Evolutionary conservation across 108 stramenopile species (phyloP).

Genomic region (Fistulifera pelliculosa): DNA sequence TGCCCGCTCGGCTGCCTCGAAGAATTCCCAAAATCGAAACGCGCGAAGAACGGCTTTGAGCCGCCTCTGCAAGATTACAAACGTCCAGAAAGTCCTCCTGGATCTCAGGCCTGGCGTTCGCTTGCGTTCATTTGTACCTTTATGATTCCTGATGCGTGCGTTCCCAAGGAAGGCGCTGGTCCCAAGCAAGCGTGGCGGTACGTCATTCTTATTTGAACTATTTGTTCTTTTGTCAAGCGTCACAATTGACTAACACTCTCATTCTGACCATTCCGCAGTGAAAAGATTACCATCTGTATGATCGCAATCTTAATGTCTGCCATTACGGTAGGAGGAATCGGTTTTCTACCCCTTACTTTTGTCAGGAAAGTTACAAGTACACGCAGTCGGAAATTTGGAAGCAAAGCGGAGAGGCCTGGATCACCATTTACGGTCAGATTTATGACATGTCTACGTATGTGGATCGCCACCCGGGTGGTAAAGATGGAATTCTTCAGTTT

Average conservation of each 20-base stretch:
- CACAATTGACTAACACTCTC: conserved; percentile 20
- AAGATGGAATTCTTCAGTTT: conserved; percentile 36
- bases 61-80: conserved; percentile 1
- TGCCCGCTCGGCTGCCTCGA: no score
- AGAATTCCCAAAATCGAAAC: no score
- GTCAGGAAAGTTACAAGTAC: not conserved
- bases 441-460: conserved; percentile 46
- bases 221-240: not conserved
- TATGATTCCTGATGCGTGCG: conserved; percentile 24
- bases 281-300: conserved; percentile 16
- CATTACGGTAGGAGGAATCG: conserved; percentile 5
- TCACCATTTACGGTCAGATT: conserved; percentile 30
- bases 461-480: conserved; percentile 43
- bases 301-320: conserved; percentile 22
- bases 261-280: conserved; percentile 37
- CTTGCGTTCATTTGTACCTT: conserved; percentile 31
- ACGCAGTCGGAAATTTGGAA: not conserved
- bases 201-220: conserved; percentile 24
- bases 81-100: conserved; percentile 1
- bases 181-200: conserved; percentile 51
- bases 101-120: conserved; percentile 25
- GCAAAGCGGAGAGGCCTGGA: conserved; percentile 26
- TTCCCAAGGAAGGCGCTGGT: conserved; percentile 29
- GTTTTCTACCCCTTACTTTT: not conserved
- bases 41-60: no score